These are phyloP conservation scores for Irpex sp. DNA, from an alignment of 1,284 basidiomycete species.

Conservation along the genomic window DNA sequence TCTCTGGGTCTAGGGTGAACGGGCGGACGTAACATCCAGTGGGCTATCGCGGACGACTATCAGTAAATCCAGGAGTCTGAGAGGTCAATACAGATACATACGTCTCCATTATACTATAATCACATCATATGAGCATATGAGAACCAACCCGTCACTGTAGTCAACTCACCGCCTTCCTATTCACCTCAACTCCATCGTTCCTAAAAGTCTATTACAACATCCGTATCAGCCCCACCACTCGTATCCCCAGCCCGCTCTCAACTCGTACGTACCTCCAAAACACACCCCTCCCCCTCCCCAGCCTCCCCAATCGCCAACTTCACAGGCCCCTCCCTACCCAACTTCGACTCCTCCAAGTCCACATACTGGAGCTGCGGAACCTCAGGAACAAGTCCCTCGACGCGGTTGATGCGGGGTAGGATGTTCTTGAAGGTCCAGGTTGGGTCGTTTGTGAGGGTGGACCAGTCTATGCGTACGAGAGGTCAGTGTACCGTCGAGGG, in stretches of 20 bases:
- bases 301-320: not conserved
- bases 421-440: constrained; percentile 8
- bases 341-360: not conserved
- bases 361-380: not conserved
- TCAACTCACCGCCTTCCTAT: not conserved
- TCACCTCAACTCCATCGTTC: too few species aligned
- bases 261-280: too few species aligned
- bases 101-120: constrained; percentile 4
- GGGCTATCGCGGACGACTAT: not conserved
- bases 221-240: too few species aligned
- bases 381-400: not conserved
- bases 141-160: not conserved
- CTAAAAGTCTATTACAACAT: too few species aligned
- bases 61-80: not conserved
- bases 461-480: not conserved
- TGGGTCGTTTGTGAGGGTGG: constrained; percentile 1
- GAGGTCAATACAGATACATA: not conserved
- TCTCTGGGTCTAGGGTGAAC: constrained; percentile 3
- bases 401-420: not conserved
- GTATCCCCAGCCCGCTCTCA: too few species aligned
- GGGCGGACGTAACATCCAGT: not conserved
- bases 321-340: not conserved
- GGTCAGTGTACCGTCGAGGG: too few species aligned
- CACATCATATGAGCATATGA: too few species aligned
- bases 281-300: too few species aligned